Evolutionary conservation across 1,284 basidiomycete species (phyloP), one percentile per base, ranked within the genome.

Genomic region (Rhodotorula sp.): DNA sequence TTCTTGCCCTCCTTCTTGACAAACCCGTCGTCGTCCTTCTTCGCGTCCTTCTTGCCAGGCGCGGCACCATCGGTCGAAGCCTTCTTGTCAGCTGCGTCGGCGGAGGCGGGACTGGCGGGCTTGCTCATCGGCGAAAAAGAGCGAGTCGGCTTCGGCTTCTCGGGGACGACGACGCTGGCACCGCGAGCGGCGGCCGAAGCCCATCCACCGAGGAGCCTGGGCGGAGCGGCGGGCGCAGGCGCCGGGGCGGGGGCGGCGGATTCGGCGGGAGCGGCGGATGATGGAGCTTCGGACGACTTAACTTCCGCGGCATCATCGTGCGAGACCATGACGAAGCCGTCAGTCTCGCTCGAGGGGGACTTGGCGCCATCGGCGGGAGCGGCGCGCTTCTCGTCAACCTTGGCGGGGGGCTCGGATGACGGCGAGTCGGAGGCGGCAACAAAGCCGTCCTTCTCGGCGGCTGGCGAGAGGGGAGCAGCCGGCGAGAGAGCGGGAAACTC

Each of bases 171-270:
- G 29, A 62, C 54, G 47, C 59, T 36, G 24, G 68, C 57, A 15
- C 67, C 67, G 11, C 72, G 59, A 11, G 74, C 74, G 30, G 75
- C 75, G n/a, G 74, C 74, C 10, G 63, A 65, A 2, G 74, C 74
- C 49, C 67, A 72, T 11, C 57, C 48, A 46, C 58, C 55, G 39
- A 62, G 44, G 24, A 58, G 53, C 29, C 59, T 51, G 13, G 63
- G 46, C 27, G 34, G 34, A 27, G 60, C 30, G 7, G 72, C 47
- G 11, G 59, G n/a, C 2, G 49, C 32, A 24, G 58, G 47, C 30
- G 30, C 8, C 30, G 29, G 49, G 5, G 34, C 48, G 29, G 66
- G 29, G 10, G 65, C 32, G 32, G 30, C 17, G 27, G 39, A 11
- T 27, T 57, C 36, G 11, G 60, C 55, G 27, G 63, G 49, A 13